Conservation (phyloP, 176 grass and related monocot genomes). For the Cymbopogon citratus region DNA sequence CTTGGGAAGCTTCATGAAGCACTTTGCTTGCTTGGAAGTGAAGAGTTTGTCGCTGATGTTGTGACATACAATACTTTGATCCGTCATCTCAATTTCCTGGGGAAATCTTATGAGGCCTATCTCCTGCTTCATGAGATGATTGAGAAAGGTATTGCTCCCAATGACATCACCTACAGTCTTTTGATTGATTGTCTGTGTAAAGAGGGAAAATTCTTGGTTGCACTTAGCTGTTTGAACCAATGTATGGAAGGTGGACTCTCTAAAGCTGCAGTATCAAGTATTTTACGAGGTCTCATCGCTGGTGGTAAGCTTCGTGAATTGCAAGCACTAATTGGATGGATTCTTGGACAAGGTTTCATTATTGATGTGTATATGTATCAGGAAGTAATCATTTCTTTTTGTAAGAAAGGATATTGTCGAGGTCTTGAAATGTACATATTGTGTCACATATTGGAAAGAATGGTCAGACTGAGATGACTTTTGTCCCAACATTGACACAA, state of each 20-base stretch:
- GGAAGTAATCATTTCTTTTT: conserved; percentile 59
- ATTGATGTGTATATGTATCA: conserved; percentile 57
- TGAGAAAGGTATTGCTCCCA: conserved; percentile 44
- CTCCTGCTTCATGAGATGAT: conserved; percentile 54
- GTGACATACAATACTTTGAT: conserved; percentile 75
- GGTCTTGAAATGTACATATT: conserved; percentile 63
- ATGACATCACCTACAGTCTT: conserved; percentile 47
- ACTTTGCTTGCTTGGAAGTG: conserved; percentile 36
- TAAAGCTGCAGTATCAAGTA: conserved; percentile 30
- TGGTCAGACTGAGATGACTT: conserved; percentile 52
- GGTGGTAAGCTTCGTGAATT: conserved; percentile 53
- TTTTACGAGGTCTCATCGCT: conserved; percentile 50
- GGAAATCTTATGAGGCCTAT: conserved; percentile 44
- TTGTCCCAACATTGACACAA: conserved; percentile 9
- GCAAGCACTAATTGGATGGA: conserved; percentile 43
- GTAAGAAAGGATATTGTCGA: conserved; percentile 63
- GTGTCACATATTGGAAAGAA: conserved; percentile 61
- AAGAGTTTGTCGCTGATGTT: conserved; percentile 54
- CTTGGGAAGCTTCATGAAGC: conserved; percentile 44
- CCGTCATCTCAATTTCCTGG: conserved; percentile 40
- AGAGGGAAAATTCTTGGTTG: conserved; percentile 49
- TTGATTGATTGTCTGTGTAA: conserved; percentile 65
- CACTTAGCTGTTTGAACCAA: conserved; percentile 50
- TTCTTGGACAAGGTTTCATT: conserved; percentile 47
- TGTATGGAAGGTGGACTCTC: conserved; percentile 52